Evolutionary conservation across 768 basidiomycete genomes (phyloP), one percentile per base, ranked within the genome.

Genomic region (Mycena capillaripes): DNA sequence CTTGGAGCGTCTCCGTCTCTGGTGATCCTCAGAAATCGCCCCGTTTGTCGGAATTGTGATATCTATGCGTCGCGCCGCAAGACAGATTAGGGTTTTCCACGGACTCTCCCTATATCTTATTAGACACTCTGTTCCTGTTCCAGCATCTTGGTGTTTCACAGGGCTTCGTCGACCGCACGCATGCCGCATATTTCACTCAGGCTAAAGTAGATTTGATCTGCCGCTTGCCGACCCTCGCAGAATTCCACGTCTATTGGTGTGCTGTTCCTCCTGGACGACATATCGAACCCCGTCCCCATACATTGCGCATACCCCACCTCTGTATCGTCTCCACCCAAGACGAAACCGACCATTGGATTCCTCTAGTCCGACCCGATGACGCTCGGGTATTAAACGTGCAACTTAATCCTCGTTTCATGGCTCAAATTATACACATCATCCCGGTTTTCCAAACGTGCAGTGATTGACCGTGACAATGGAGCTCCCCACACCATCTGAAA

Each of bases 81-180:
- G n/a, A 6, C 25, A n/a, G 4, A 1, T 40, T 3, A 30, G 23
- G 0, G 53, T 48, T 34, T 40, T 23, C 44, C 42, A 62, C 44
- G 2, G 60, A 62, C 21, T 46, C 48, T 4, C 50, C 63, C 9
- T 38, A 64, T 21, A 34, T 61, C 60, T 23, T 61, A 21, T 19
- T 61, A n/a, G 29, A 61, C 30, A 42, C 60, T 5, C 27, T 66
- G 34, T 66, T 66, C 52, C 40, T 32, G 42, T 55, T 66, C 19
- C 27, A 36, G 2, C 27, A 27, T 21, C 64, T 66, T 7, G n/a
- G n/a, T n/a, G n/a, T n/a, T n/a, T n/a, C n/a, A n/a, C n/a, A n/a
- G n/a, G n/a, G n/a, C n/a, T n/a, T n/a, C n/a, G n/a, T n/a, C n/a
- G 52, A 23, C 27, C 36, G 29, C 1, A 36, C 42, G 19, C 5